These are phyloP conservation scores for Globisporangium parvum DNA, from an alignment of 352 stramenopile species.

Conservation along the genomic window DNA sequence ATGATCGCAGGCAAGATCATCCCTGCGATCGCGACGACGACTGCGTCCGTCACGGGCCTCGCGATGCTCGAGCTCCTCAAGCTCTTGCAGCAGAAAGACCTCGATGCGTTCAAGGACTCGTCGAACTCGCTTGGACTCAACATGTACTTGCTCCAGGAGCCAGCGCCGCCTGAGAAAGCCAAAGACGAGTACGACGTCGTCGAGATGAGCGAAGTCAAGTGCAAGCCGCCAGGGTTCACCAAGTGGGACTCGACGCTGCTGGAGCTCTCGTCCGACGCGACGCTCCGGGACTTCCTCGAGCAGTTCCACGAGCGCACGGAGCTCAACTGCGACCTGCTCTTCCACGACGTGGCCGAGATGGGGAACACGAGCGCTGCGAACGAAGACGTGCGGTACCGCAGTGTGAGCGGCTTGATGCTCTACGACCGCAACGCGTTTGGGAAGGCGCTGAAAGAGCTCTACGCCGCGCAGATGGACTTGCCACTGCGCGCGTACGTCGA, in stretches of 20 bases:
- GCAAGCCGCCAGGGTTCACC: conserved; percentile 83
- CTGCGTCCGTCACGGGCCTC: conserved; percentile 97
- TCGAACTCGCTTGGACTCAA: conserved; percentile 90
- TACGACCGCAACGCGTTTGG: conserved; percentile 80
- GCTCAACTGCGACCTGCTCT: conserved; percentile 79
- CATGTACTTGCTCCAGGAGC: conserved; percentile 91
- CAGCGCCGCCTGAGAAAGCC: conserved; percentile 69
- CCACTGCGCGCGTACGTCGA: conserved; percentile 64
- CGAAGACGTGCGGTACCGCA: conserved; percentile 56
- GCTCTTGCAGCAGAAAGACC: conserved; percentile 82
- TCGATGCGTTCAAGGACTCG: conserved; percentile 89
- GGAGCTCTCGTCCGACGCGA: conserved; percentile 57
- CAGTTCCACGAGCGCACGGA: conserved; percentile 65
- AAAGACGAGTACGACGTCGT: conserved; percentile 91
- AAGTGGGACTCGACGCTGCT: conserved; percentile 90
- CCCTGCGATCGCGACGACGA: conserved; percentile 99
- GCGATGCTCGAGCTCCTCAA: conserved; percentile 92
- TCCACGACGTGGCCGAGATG: conserved; percentile 72
- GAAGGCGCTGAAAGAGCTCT: conserved; percentile 68
- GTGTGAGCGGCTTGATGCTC: conserved; percentile 78
- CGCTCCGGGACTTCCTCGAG: conserved; percentile 58
- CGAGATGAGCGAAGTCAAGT: conserved; percentile 85
- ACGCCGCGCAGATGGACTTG: conserved; percentile 48
- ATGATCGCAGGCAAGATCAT: conserved; percentile 99
- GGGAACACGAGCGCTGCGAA: conserved; percentile 43